These are phyloP conservation scores for Metschnikowia henanensis DNA, from an alignment of 805 yeast species.

Conservation along the genomic window DNA sequence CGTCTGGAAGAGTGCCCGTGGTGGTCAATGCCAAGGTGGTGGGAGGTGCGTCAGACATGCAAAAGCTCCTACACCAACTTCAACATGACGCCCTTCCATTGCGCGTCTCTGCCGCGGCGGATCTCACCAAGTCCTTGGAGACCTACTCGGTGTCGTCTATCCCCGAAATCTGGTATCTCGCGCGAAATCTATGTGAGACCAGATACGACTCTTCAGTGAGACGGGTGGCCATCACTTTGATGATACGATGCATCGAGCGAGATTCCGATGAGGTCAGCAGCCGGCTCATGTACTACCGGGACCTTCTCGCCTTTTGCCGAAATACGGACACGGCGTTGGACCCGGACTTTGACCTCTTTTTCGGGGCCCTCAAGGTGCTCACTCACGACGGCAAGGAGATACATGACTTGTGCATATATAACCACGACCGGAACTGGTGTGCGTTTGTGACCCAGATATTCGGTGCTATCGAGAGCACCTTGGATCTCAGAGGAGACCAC, in stretches of 20 bases:
- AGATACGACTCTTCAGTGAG: constrained; percentile 28
- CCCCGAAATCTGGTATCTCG: constrained; percentile 76
- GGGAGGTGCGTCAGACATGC: constrained; percentile 45
- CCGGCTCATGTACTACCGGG: constrained; percentile 57
- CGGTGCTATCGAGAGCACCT: constrained; percentile 14
- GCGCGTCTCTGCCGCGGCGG: constrained; percentile 51
- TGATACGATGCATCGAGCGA: constrained; percentile 54
- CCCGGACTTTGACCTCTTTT: constrained; percentile 51
- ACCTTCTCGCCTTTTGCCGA: constrained; percentile 47
- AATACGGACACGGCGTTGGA: constrained; percentile 36
- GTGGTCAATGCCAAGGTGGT: constrained; percentile 44
- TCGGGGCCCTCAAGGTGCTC: constrained; percentile 45
- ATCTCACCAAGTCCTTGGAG: constrained; percentile 50
- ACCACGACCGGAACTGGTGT: constrained; percentile 28
- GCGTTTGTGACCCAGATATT: constrained; percentile 15
- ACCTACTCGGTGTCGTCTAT: constrained; percentile 56
- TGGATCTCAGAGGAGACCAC: constrained; percentile 5
- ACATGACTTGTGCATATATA: constrained; percentile 49
- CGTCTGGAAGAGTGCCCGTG: constrained; percentile 19
- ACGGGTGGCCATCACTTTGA: constrained; percentile 51
- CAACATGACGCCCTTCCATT: constrained; percentile 34
- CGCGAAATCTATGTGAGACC: constrained; percentile 49
- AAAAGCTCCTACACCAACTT: constrained; percentile 38
- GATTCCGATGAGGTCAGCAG: constrained; percentile 51
- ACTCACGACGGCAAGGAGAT: constrained; percentile 56